A percentile compares a stretch with the other conserved stretches of the same genome.
Evolutionary conservation across 805 yeast species (phyloP).

Genomic region (Yarrowia sp.): DNA sequence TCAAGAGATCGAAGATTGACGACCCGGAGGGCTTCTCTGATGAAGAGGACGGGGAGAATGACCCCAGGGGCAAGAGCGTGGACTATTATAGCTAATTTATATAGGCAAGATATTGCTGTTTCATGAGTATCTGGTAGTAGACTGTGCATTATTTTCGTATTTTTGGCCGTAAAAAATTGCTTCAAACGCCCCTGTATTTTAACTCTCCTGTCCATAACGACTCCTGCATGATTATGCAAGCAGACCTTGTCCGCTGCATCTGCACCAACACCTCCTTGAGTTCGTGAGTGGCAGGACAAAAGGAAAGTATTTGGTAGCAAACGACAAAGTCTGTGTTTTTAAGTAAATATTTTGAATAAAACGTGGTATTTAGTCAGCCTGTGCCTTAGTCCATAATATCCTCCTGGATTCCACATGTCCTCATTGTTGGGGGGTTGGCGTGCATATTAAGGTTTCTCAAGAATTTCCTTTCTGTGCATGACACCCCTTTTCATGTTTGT

Average conservation of each 20-base stretch:
- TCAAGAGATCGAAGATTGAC: not conserved
- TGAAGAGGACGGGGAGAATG: not conserved
- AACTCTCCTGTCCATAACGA: not conserved
- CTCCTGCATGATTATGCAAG: conserved; percentile 7
- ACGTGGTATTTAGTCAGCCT: too few relatives aligned
- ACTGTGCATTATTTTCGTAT: not conserved
- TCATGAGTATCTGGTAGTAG: not conserved
- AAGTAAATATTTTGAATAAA: too few relatives aligned
- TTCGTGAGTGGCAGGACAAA: not conserved
- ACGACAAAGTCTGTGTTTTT: too few relatives aligned
- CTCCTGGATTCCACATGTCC: too few relatives aligned
- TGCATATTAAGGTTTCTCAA: too few relatives aligned
- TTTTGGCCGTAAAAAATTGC: not conserved
- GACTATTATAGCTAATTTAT: not conserved
- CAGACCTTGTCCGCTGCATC: not conserved
- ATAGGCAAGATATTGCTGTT: not conserved
- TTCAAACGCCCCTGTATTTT: not conserved
- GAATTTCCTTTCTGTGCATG: too few relatives aligned
- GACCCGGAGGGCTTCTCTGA: not conserved
- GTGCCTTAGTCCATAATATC: too few relatives aligned
- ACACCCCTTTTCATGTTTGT: too few relatives aligned
- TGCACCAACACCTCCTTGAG: not conserved
- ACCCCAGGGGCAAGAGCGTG: not conserved
- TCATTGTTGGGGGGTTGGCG: too few relatives aligned
- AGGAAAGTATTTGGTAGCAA: too few relatives aligned